Evolutionary conservation across 345 rosid genomes (phyloP).

Genomic region (Aquilaria yunnanensis): DNA sequence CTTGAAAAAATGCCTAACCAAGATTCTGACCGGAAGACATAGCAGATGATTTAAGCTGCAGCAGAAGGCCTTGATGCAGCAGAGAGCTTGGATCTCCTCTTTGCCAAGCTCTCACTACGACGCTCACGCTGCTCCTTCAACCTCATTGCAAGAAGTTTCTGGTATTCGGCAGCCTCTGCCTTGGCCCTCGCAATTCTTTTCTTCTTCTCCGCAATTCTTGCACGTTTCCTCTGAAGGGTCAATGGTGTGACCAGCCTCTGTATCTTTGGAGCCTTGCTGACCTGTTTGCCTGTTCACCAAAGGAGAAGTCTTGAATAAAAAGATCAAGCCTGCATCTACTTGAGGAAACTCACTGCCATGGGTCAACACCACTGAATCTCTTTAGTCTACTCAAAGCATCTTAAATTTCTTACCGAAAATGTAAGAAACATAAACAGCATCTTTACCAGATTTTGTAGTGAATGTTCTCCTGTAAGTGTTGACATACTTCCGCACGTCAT

Average conservation of each 20-base stretch:
- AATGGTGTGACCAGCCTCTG: constrained; percentile 59
- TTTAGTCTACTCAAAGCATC: not conserved
- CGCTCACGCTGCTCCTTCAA: constrained; percentile 71
- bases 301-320: not conserved
- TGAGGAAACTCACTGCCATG: no score
- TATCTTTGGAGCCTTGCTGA: constrained; percentile 56
- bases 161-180: constrained; percentile 56
- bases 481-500: constrained; percentile 74
- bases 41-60: constrained; percentile 6
- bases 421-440: not conserved
- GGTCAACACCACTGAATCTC: no score
- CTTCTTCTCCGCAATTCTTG: constrained; percentile 48
- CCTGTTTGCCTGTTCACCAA: constrained; percentile 38
- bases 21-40: no score
- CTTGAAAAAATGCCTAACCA: no score
- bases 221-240: constrained; percentile 53
- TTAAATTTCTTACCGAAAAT: not conserved
- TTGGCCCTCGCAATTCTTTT: constrained; percentile 52
- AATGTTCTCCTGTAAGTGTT: constrained; percentile 78
- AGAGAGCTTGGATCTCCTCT: constrained; percentile 42
- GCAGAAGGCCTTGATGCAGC: constrained; percentile 44
- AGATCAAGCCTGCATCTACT: no score
- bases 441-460: constrained; percentile 54
- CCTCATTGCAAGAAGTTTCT: constrained; percentile 41
- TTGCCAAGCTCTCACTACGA: constrained; percentile 55